A percentile compares a stretch with the other conserved stretches of the same genome.
These are phyloP conservation scores for Neofusicoccum parvum DNA, from an alignment of 2,329 filamentous ascomycete genomes.

Conservation along the genomic window DNA sequence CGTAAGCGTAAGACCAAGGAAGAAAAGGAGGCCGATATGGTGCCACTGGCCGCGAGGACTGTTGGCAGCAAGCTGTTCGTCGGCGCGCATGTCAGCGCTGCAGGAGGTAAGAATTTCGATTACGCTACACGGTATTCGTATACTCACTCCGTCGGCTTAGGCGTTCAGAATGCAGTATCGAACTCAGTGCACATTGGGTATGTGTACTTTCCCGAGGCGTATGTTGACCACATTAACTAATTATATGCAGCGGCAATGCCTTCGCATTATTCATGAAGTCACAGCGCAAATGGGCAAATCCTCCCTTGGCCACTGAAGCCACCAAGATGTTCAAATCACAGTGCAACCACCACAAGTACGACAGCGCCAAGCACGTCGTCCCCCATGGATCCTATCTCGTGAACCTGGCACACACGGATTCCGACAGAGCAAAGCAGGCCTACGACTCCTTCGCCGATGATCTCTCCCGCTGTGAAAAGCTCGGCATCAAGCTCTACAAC, in stretches of 20 bases:
- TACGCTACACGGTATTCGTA: not conserved
- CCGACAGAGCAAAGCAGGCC: slow-evolving; percentile 78
- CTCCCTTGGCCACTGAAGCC: slow-evolving; percentile 70
- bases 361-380: slow-evolving; percentile 71
- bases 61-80: slow-evolving; percentile 77
- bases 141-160: slow-evolving; percentile 46
- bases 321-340: slow-evolving; percentile 69
- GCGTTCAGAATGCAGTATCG: slow-evolving; percentile 82
- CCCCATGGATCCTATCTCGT: slow-evolving; percentile 97
- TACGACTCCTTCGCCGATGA: slow-evolving; percentile 88
- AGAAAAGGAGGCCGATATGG: slow-evolving; percentile 57
- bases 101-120: slow-evolving; percentile 66
- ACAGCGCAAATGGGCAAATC: slow-evolving; percentile 91
- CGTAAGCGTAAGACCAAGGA: slow-evolving; percentile 59
- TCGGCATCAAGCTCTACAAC: slow-evolving; percentile 93
- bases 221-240: slow-evolving; percentile 27
- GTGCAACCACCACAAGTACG: slow-evolving; percentile 71
- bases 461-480: slow-evolving; percentile 76
- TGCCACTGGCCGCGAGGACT: slow-evolving; percentile 72
- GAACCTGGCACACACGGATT: slow-evolving; percentile 85
- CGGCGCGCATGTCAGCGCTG: slow-evolving; percentile 87
- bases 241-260: slow-evolving; percentile 68
- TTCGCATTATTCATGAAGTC: slow-evolving; percentile 96
- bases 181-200: slow-evolving; percentile 76
- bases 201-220: slow-evolving; percentile 13